These are phyloP conservation scores for Calonectria pseudoturangicola DNA, from an alignment of 2,329 filamentous ascomycete species.

Conservation along the genomic window DNA sequence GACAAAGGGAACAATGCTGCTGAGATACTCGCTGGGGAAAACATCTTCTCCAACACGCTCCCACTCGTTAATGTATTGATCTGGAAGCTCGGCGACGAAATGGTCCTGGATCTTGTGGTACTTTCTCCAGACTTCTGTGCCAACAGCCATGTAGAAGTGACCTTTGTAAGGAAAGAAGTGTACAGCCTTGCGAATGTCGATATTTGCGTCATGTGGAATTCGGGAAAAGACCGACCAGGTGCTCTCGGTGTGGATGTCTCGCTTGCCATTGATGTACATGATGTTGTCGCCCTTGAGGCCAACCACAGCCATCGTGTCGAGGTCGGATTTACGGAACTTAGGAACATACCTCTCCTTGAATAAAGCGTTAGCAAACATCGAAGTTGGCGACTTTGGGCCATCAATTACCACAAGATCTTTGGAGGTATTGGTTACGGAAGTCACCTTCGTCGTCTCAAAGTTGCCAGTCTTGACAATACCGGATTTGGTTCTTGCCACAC, in stretches of 20 bases:
- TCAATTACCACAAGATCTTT: neutral
- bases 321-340: slow-evolving; percentile 9
- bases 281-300: slow-evolving; percentile 24
- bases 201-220: slow-evolving; percentile 1
- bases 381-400: neutral
- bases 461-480: neutral
- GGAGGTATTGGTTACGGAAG: neutral
- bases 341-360: neutral
- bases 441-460: slow-evolving; percentile 9
- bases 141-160: slow-evolving; percentile 18
- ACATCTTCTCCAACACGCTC: slow-evolving; percentile 14
- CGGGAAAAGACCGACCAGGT: slow-evolving; percentile 14
- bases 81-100: slow-evolving; percentile 1
- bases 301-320: neutral
- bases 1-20: slow-evolving; percentile 11
- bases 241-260: neutral
- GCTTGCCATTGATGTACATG: slow-evolving; percentile 19
- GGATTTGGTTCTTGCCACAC: neutral
- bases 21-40: slow-evolving; percentile 18
- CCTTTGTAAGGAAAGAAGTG: slow-evolving; percentile 26
- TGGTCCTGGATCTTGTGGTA: slow-evolving; percentile 5
- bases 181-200: slow-evolving; percentile 8
- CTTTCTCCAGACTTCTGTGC: slow-evolving; percentile 22
- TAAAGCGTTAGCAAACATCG: neutral
- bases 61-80: slow-evolving; percentile 16